Conservation (phyloP, 2,329 filamentous ascomycete species). For the Rosellinia necatrix region DNA sequence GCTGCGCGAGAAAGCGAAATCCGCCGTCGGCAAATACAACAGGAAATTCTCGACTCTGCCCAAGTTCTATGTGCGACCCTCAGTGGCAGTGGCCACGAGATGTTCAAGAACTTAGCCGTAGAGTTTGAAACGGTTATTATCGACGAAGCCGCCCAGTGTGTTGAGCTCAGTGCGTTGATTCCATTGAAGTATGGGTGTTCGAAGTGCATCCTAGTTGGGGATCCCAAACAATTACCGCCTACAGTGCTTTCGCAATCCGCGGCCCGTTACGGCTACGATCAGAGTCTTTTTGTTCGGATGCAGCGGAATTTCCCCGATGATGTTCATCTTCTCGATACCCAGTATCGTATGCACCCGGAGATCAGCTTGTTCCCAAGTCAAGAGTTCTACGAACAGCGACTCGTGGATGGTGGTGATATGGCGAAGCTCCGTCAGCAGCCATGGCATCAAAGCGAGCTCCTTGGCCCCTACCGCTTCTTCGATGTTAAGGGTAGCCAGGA, state of each 20-base stretch:
- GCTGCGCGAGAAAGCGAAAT: slow-evolving; percentile 84
- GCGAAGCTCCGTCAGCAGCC: slow-evolving; percentile 72
- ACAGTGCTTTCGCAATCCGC: slow-evolving; percentile 95
- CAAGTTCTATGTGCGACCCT: slow-evolving; percentile 95
- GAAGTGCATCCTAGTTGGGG: slow-evolving; percentile 95
- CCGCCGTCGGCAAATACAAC: slow-evolving; percentile 80
- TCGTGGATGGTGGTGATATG: slow-evolving; percentile 88
- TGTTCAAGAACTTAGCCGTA: slow-evolving; percentile 91
- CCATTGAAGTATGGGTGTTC: slow-evolving; percentile 96
- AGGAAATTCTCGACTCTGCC: slow-evolving; percentile 86
- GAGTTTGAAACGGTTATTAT: slow-evolving; percentile 99
- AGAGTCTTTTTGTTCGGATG: slow-evolving; percentile 98
- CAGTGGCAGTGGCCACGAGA: slow-evolving; percentile 94
- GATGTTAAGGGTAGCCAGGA: slow-evolving; percentile 89
- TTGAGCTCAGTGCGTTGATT: slow-evolving; percentile 94
- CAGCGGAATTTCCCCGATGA: slow-evolving; percentile 87
- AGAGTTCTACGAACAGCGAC: slow-evolving; percentile 88
- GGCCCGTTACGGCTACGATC: slow-evolving; percentile 90
- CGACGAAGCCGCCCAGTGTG: slow-evolving; percentile 96
- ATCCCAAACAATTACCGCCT: slow-evolving; percentile 94
- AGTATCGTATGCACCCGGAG: slow-evolving; percentile 99
- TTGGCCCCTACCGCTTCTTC: slow-evolving; percentile 96
- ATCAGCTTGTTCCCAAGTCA: slow-evolving; percentile 90
- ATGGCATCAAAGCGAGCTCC: slow-evolving; percentile 82
- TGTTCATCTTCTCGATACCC: slow-evolving; percentile 92